Conservation (phyloP, 2,329 filamentous ascomycete genomes). For the Pseudocercospora macadamiae region DNA sequence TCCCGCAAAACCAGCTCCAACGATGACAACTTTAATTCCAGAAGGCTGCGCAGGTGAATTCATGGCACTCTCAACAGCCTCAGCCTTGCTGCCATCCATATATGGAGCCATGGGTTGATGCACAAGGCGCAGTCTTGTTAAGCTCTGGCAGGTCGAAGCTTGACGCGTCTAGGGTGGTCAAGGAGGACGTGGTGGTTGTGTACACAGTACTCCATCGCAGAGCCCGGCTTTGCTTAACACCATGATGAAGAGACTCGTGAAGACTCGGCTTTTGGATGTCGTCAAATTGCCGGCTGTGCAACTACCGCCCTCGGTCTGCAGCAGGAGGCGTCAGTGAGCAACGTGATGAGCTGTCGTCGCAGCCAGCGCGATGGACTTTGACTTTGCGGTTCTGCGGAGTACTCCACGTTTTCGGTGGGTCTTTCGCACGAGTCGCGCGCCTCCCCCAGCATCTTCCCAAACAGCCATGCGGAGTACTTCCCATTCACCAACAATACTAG, state of each 20-base stretch:
- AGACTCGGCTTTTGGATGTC: neutral
- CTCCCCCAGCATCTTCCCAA: neutral
- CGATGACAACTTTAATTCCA: slow-evolving; percentile 59
- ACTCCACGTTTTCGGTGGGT: neutral
- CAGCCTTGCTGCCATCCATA: neutral
- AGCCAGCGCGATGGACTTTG: neutral
- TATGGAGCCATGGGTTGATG: neutral
- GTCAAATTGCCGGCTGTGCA: neutral
- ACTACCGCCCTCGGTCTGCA: neutral
- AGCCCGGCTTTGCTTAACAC: neutral
- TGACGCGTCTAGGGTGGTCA: neutral
- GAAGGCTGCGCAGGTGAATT: slow-evolving; percentile 33
- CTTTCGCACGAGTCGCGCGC: neutral
- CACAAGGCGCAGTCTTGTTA: neutral
- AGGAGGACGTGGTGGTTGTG: neutral
- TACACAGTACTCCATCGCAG: neutral
- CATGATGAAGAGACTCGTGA: neutral
- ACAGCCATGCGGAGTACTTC: neutral
- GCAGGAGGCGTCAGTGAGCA: neutral
- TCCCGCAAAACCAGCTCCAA: slow-evolving; percentile 62
- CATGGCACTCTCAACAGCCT: neutral
- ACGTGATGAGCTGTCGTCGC: neutral
- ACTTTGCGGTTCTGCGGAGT: neutral
- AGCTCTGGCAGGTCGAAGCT: neutral
- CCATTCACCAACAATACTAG: neutral